Evolutionary conservation across 257 asterid genomes (phyloP).

Genomic region (Linderniella brevidens): DNA sequence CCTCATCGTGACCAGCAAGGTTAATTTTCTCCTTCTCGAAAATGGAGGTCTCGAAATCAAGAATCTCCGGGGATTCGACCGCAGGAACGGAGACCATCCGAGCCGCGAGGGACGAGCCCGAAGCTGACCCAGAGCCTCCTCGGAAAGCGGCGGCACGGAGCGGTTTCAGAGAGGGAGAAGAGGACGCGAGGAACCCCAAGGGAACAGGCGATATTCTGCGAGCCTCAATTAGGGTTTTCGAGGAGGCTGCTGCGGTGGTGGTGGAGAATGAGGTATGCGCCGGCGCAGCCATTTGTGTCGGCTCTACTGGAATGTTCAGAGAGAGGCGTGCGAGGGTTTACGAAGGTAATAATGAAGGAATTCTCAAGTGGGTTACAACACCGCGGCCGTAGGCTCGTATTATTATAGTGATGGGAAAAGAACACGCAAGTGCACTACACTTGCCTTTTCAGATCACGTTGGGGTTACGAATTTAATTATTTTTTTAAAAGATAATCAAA

Average conservation of each 20-base stretch:
- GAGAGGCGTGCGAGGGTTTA: too few relatives aligned
- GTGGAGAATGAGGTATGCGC: slow-evolving; percentile 25
- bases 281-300: slow-evolving; percentile 46
- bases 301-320: too few relatives aligned
- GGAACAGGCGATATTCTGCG: slow-evolving; percentile 13
- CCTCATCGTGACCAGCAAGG: slow-evolving; percentile 88
- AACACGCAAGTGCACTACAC: too few relatives aligned
- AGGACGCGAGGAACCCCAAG: slow-evolving; percentile 41
- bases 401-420: too few relatives aligned
- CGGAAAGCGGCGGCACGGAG: slow-evolving; percentile 25
- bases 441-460: too few relatives aligned
- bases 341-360: too few relatives aligned
- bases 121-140: slow-evolving; percentile 14
- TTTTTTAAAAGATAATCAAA: too few relatives aligned
- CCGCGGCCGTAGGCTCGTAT: too few relatives aligned
- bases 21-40: slow-evolving; percentile 70
- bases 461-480: too few relatives aligned
- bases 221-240: slow-evolving; percentile 16
- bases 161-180: slow-evolving; percentile 32
- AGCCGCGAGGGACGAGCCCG: slow-evolving; percentile 37
- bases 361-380: too few relatives aligned
- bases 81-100: slow-evolving; percentile 47
- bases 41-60: slow-evolving; percentile 65
- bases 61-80: slow-evolving; percentile 25
- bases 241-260: slow-evolving; percentile 7